Conservation (phyloP, 2,329 filamentous ascomycete species). For the Penicillium sp. region DNA sequence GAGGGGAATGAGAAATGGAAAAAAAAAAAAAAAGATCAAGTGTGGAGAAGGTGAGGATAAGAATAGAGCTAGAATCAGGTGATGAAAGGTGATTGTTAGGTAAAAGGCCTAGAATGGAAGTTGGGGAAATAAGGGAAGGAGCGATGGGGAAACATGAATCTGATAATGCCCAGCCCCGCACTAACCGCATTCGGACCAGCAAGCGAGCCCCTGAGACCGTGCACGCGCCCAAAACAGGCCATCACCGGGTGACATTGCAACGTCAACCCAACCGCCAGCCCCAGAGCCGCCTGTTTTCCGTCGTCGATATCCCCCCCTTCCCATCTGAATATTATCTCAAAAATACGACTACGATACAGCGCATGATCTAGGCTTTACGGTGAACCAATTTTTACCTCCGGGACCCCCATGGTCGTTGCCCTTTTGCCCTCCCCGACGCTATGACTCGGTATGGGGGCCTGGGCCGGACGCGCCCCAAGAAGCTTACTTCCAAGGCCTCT, state of each 20-base stretch:
- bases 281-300: constrained; percentile 13
- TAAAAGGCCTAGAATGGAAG: neutral
- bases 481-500: constrained; percentile 87
- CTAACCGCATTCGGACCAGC: constrained; percentile 40
- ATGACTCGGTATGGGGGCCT: constrained; percentile 49
- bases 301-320: constrained; percentile 43
- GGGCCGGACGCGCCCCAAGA: constrained; percentile 57
- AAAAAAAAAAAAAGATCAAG: constrained; percentile 1
- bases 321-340: constrained; percentile 56
- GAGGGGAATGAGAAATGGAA: neutral
- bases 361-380: constrained; percentile 61
- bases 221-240: constrained; percentile 44
- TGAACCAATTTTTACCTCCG: constrained; percentile 65
- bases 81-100: constrained; percentile 3
- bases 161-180: constrained; percentile 47
- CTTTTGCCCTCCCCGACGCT: constrained; percentile 41
- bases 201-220: constrained; percentile 48
- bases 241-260: constrained; percentile 42
- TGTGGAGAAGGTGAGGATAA: neutral
- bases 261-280: constrained; percentile 46
- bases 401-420: constrained; percentile 45
- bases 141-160: constrained; percentile 27
- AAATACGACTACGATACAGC: constrained; percentile 54
- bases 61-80: neutral
- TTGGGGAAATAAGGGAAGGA: constrained; percentile 11